Base-by-base conservation (phyloP, 345 rosid genomes). In the Leavenworthia alabamica region DNA sequence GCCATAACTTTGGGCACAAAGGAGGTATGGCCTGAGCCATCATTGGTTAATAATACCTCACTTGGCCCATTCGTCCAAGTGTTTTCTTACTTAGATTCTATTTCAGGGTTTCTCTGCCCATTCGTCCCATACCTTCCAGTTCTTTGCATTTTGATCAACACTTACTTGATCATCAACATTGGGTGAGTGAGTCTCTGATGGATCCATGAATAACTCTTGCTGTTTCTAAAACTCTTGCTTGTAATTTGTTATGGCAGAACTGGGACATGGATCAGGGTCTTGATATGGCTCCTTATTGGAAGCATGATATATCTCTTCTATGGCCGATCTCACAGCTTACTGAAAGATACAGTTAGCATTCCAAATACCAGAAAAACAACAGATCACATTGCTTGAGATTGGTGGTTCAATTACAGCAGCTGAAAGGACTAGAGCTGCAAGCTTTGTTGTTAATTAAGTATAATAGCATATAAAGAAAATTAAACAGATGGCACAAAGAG, bases 241-340 rank as follows among this genome's bases (percentile, higher is more conserved):
- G 49, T 50, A 3, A 5, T n/a, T 31, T 70, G 16, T 35, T 16
- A 17, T 66, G 19, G 52, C 85, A 85, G 88, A 43, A 79, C 61
- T 45, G 82, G 74, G 33, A 80, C 91, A 12, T 85, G 83, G 88
- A 56, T 72, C 49, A 85, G 91, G 19, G 88, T 85, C 50, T 80
- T 83, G 29, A n/a, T 80, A 48, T 85, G 91, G 91, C 71, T 85
- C 42, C 24, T 77, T 13, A 32, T 85, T 11, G 91, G 91, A 47
- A 75, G 75, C 62, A 24, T 81, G 20, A 60, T 85, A 11, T 85
- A 85, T 22, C 24, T 72, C 14, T 77, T 70, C 61, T 85, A 82
- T 35, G 86, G 91, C 29, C 76, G 81, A 47, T 73, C 64, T 0
- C 91, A 85, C 66, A 85, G 91, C 73, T 75, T 72, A 10, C 75